Evolutionary conservation across 1,284 basidiomycete species (phyloP).

Genomic region (Phellopilus nigrolimitatus): DNA sequence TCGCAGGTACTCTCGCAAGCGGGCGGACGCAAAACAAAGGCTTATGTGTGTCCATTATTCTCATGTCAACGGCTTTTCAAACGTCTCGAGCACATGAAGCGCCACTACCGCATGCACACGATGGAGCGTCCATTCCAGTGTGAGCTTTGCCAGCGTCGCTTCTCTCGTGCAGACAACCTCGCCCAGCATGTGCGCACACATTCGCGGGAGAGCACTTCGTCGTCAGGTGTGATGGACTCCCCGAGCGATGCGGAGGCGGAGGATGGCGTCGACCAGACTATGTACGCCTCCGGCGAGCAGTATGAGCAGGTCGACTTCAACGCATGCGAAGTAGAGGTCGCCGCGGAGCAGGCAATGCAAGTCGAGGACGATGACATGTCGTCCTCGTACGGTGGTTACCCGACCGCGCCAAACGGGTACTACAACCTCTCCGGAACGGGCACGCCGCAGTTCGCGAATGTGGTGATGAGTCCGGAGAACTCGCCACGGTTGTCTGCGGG

Average conservation of each 20-base stretch:
- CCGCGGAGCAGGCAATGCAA: constrained; percentile 21
- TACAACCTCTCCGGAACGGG: not conserved
- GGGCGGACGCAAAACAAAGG: constrained; percentile 44
- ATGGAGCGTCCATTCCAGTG: constrained; percentile 81
- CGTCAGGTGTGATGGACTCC: constrained; percentile 25
- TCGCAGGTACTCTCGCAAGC: constrained; percentile 1
- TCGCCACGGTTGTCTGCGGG: constrained; percentile 16
- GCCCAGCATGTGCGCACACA: constrained; percentile 81
- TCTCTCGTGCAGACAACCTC: constrained; percentile 83
- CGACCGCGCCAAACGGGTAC: constrained; percentile 26
- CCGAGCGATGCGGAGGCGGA: constrained; percentile 29
- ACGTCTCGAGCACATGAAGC: constrained; percentile 82
- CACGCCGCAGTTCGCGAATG: constrained; percentile 1
- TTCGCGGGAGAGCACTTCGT: constrained; percentile 37
- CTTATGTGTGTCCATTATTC: constrained; percentile 73
- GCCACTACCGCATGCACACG: constrained; percentile 87
- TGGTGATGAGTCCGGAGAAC: constrained; percentile 20
- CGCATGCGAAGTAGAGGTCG: constrained; percentile 58
- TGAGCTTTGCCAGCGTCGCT: constrained; percentile 67
- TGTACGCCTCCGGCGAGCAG: constrained; percentile 22
- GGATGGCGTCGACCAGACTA: constrained; percentile 27
- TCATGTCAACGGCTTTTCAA: constrained; percentile 84
- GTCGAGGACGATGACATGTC: constrained; percentile 53
- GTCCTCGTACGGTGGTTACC: constrained; percentile 57
- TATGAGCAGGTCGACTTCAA: constrained; percentile 23